phyloP scores from a whole-genome alignment of 352 stramenopile species.

The Globisporangium acanthophoron region DNA sequence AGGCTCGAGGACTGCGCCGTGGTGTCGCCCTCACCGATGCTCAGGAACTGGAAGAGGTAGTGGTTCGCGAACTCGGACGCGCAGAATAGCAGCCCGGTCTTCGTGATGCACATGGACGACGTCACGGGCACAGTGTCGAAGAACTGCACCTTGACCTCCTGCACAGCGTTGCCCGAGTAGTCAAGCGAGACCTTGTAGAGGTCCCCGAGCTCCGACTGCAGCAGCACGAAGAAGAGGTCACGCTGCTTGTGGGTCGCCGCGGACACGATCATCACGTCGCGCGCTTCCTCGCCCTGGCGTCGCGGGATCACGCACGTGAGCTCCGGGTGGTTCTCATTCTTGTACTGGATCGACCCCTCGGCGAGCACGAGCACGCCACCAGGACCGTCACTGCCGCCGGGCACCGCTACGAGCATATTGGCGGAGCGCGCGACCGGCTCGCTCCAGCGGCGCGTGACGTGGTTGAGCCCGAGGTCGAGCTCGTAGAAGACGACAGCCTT shows the following conservation, averaged over 20 bases:
- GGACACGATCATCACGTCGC: constrained; percentile 91
- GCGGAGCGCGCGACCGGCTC: constrained; percentile 84
- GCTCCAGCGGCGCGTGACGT: constrained; percentile 96
- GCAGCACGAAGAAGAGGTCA: constrained; percentile 96
- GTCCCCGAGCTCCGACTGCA: constrained; percentile 98
- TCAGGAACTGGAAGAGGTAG: constrained; percentile 97
- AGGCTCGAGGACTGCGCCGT: constrained; percentile 69
- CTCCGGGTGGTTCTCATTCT: constrained; percentile 91
- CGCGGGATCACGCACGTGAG: constrained; percentile 68
- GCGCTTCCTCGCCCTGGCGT: constrained; percentile 58
- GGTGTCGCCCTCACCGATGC: constrained; percentile 91
- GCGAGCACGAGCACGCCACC: constrained; percentile 95
- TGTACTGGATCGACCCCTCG: constrained; percentile 97
- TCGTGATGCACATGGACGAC: constrained; percentile 96
- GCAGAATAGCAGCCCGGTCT: constrained; percentile 95
- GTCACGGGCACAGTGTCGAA: constrained; percentile 96
- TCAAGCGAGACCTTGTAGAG: constrained; percentile 97
- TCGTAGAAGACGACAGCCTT: constrained; percentile 99
- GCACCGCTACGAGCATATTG: constrained; percentile 92
- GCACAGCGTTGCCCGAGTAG: constrained; percentile 74
- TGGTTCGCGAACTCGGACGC: constrained; percentile 98
- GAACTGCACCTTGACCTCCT: constrained; percentile 89
- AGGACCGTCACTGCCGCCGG: constrained; percentile 74
- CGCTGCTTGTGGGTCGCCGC: constrained; percentile 92
- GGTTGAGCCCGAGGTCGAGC: constrained; percentile 98